Evolutionary conservation across 1,284 basidiomycete species (phyloP).

Genomic region (Thecaphora thlaspeos): DNA sequence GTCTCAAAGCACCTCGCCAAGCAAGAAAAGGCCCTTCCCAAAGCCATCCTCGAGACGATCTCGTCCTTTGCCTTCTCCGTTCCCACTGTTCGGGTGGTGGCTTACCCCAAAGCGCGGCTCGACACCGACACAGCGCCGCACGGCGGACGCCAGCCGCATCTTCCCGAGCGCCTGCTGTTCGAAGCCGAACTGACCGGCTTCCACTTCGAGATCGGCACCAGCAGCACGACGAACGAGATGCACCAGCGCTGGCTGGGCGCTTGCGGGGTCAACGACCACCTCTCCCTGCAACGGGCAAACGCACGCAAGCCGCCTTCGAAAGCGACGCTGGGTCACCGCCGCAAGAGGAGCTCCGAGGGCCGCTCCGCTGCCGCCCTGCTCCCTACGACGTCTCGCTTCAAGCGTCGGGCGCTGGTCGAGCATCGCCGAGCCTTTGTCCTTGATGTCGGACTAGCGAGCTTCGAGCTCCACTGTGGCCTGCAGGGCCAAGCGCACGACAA

Average conservation of each 20-base stretch:
- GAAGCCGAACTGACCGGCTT: conserved; percentile 20
- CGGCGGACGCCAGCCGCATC: neutral
- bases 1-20: conserved; percentile 27
- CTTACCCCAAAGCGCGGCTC: conserved; percentile 5
- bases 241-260: conserved; percentile 54
- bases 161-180: conserved; percentile 6
- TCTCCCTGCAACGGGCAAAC: neutral
- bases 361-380: neutral
- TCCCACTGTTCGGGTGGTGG: neutral
- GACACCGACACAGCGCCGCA: neutral
- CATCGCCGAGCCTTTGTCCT: conserved; percentile 43
- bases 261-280: conserved; percentile 30
- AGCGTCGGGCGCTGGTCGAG: conserved; percentile 14
- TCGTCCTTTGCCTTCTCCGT: neutral
- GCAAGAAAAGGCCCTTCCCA: conserved; percentile 3
- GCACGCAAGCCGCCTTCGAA: neutral
- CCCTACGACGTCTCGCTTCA: neutral
- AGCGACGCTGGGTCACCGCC: neutral
- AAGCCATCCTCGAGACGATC: neutral
- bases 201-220: conserved; percentile 35
- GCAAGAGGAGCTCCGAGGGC: neutral
- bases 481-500: conserved; percentile 4
- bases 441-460: conserved; percentile 19
- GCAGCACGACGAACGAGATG: conserved; percentile 29
- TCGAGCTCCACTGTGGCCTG: conserved; percentile 24